Base-by-base conservation (phyloP, 768 basidiomycete species). In the Fomitopsis pulvina region DNA sequence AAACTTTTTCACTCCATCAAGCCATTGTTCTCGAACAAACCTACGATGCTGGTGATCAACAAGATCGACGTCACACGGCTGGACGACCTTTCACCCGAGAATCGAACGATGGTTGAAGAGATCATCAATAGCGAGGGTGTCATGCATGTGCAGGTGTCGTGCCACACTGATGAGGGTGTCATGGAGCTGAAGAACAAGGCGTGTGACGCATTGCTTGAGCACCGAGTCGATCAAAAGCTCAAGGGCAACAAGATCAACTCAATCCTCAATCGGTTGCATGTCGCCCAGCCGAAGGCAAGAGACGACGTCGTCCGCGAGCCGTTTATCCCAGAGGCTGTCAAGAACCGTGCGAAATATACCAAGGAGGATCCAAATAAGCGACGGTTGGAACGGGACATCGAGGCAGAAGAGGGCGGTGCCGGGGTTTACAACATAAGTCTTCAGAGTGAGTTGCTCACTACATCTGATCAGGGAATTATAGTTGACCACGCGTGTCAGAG, bases 1-100 rank as follows among this genome's bases (percentile, higher is more conserved):
- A 89, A 96, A 75, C 83, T 98, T 56, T 98, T 94, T 82, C 90
- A 97, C 67, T 98, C 96, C 44, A 97, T 99, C 73, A 97, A 97
- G 70, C 96, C 96, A 32, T 80, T 99, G 42, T 99, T 99, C 70
- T 74, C 77, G 46, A 87, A 86, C 66, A 98, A 98, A 69, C 95
- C 94, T 37, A 89, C 86, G 41, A 60, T 99, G 51, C 83, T 99
- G 29, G 94, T 97, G 60, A 84, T 97, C 68, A 99, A 99, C 81
- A 99, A 99, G 78, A 85, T 93, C 59, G 96, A 99, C 63, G 84
- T 98, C 51, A 87, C 74, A 59, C 85, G 92, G 42, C 79, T 94
- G 24, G 86, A 89, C 37, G 92, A 97, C 60, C 78, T 98, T 22
- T 66, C 79, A 11, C 71, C 82, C 9, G 88, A 91, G 57, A 80